A percentile compares a stretch with the other conserved stretches of the same genome.
Conservation (phyloP, 2,329 filamentous ascomycete species). For the Fusarium solani-melongenae region DNA sequence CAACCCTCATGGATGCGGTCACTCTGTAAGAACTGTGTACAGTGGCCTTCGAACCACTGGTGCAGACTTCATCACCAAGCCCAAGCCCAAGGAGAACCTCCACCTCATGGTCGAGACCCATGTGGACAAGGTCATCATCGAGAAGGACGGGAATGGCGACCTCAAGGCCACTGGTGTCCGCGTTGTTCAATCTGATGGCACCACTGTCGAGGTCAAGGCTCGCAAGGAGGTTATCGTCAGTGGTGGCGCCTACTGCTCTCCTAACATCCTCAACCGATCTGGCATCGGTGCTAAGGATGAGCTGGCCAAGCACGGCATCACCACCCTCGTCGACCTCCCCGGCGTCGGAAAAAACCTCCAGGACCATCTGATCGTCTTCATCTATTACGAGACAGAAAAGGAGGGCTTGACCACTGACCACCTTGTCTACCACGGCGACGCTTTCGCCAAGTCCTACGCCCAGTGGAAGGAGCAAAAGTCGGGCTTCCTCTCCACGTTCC, state of each 20-base stretch:
- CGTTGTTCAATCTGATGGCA: slow-evolving; percentile 55
- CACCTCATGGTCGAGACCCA: slow-evolving; percentile 59
- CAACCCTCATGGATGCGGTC: slow-evolving; percentile 65
- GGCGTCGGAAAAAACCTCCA: slow-evolving; percentile 64
- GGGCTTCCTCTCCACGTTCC: slow-evolving; percentile 69
- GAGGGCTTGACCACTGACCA: slow-evolving; percentile 65
- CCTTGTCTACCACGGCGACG: slow-evolving; percentile 63
- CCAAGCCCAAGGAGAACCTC: slow-evolving; percentile 55
- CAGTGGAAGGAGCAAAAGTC: slow-evolving; percentile 69
- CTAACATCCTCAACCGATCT: slow-evolving; percentile 63
- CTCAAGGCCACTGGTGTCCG: slow-evolving; percentile 58
- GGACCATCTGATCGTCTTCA: slow-evolving; percentile 65
- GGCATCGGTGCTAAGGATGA: slow-evolving; percentile 61
- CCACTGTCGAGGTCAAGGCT: slow-evolving; percentile 51
- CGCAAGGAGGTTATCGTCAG: slow-evolving; percentile 55
- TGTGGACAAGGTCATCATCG: slow-evolving; percentile 64
- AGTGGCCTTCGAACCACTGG: slow-evolving; percentile 63
- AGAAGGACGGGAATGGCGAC: slow-evolving; percentile 45
- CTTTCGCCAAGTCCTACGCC: slow-evolving; percentile 60
- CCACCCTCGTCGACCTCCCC: slow-evolving; percentile 55
- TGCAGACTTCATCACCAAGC: slow-evolving; percentile 62
- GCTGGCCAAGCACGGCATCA: slow-evolving; percentile 53
- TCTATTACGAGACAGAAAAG: slow-evolving; percentile 69
- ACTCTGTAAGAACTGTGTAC: slow-evolving; percentile 63
- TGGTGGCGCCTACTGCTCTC: slow-evolving; percentile 62